A percentile compares a stretch with the other conserved stretches of the same genome.
Evolutionary conservation across 352 stramenopile species (phyloP).

Genomic region (Globisporangium apiculatum): DNA sequence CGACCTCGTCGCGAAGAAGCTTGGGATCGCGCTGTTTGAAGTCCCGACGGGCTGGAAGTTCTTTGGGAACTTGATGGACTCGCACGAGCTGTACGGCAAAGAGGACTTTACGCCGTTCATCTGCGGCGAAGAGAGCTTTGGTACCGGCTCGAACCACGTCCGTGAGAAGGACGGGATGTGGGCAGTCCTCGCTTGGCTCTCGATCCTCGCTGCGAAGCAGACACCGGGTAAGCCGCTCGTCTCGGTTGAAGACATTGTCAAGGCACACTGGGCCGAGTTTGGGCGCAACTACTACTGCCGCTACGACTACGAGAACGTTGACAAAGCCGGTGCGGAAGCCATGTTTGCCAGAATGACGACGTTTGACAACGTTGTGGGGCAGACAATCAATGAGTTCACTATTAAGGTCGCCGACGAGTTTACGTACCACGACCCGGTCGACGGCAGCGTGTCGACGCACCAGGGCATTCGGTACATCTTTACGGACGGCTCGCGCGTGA

Average conservation of each 20-base stretch:
- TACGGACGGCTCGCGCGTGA: constrained; percentile 90
- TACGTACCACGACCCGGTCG: constrained; percentile 97
- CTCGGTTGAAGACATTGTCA: constrained; percentile 95
- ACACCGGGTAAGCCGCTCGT: constrained; percentile 87
- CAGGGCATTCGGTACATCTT: constrained; percentile 97
- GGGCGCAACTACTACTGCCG: constrained; percentile 98
- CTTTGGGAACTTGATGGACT: constrained; percentile 99
- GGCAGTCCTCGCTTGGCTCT: constrained; percentile 97
- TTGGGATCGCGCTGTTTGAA: constrained; percentile 94
- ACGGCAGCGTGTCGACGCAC: constrained; percentile 93
- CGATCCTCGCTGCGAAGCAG: constrained; percentile 93
- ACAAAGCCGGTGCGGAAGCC: constrained; percentile 74
- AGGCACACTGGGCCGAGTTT: constrained; percentile 95
- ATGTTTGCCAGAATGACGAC: constrained; percentile 75
- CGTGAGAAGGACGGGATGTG: constrained; percentile 99
- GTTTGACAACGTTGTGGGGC: constrained; percentile 58
- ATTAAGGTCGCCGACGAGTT: constrained; percentile 94
- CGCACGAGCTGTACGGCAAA: constrained; percentile 92
- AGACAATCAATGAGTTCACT: constrained; percentile 74
- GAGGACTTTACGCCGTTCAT: constrained; percentile 98
- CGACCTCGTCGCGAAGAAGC: constrained; percentile 94
- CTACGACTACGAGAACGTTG: constrained; percentile 99
- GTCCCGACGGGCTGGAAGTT: constrained; percentile 99
- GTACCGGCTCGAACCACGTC: constrained; percentile 98
- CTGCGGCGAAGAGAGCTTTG: constrained; percentile 98